Base-by-base conservation (phyloP, 2,329 filamentous ascomycete genomes). In the Neopestalotiopsis clavispora region DNA sequence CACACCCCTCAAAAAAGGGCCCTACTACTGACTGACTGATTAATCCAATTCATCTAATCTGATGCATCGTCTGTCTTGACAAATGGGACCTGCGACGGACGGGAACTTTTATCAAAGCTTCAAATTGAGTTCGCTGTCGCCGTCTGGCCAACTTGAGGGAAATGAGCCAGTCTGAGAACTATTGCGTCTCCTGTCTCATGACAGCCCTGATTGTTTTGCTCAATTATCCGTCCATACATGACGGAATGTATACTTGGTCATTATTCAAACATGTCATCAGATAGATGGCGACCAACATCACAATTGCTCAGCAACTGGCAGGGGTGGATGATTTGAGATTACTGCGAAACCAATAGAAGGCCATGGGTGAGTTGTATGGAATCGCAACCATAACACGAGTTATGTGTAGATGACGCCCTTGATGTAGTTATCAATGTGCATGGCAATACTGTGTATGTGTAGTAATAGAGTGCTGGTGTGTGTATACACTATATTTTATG, bases 281-380 rank as follows among this genome's bases (percentile, higher is more conserved):
- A 57, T 17, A 57, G n/a, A 45, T 38, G 34, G 23, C 9, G n/a
- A 42, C 12, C 56, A 60, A 28, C 30, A 49, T 45, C 42, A 58
- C 20, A 45, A 52, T 59, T 67, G 34, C 32, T 34, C 17, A 20
- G 45, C 45, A 52, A 52, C 7, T n/a, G 45, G 17, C 45, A 52
- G n/a, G 45, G 45, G 45, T 52, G 9, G n/a, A 17, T 17, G 20
- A 52, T 52, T 30, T n/a, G 10, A 61, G 30, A 60, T 49, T 67
- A 23, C 34, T 67, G 65, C 52, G 52, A 67, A 67, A 45, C 52
- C 65, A 60, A n/a, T 49, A 23, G 63, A 66, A 67, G n/a, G 30
- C 65, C 23, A 32, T 61, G 40, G 52, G 20, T 38, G 12, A 28
- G 34, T 38, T 38, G 34, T 38, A 10, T 38, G 6, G 20, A 20